Base-by-base conservation (phyloP, 2,329 filamentous ascomycete species). In the Paraphoma sp. region DNA sequence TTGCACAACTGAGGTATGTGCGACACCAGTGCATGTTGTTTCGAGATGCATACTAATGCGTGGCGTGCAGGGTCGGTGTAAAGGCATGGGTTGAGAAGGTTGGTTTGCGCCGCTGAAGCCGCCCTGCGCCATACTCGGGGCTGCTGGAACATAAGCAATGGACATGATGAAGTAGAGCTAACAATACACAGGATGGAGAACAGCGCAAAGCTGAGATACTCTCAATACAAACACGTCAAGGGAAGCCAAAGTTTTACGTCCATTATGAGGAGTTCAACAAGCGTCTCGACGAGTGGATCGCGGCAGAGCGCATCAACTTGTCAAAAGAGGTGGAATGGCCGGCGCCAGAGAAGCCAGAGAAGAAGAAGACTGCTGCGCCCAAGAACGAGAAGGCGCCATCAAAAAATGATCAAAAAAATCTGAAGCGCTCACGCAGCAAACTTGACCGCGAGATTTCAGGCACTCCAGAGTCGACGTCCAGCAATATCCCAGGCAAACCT, bases 251-350 rank as follows among this genome's bases (percentile, higher is more conserved):
- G 53, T 97, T 94, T 73, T 97, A 97, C 78, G 96, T 96, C 70
- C 96, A 98, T 77, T 98, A 97, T 76, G 92, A 97, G 73, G 96
- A 96, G 71, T 98, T 97, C 86, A 98, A 98, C 80, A 98, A 98
- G 69, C 87, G 87, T 82, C 80, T 89, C 31, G 86, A 89, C 67
- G 95, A 99, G 82, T 99, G 95, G 95, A 89, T 99, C 9, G 84
- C 90, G 1, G 86, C 90, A 30, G 83, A 86, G 36, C 87, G 95
- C 36, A 92, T 99, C 64, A 92, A 98, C 75, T 89, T 99, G 55
- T 83, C 85, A 1, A 89, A 92, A 65, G 93, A 97, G 69, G 95
- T 99, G 52, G 95, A 99, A 79, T 99, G 95, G 93, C 95, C 95
- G 17, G 89, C 88, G 58, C 92, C 93, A 9, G 93, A 96, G 62